Evolutionary conservation across 169 alveolate species (phyloP).

Genomic region (Cryptosporidium sp.): DNA sequence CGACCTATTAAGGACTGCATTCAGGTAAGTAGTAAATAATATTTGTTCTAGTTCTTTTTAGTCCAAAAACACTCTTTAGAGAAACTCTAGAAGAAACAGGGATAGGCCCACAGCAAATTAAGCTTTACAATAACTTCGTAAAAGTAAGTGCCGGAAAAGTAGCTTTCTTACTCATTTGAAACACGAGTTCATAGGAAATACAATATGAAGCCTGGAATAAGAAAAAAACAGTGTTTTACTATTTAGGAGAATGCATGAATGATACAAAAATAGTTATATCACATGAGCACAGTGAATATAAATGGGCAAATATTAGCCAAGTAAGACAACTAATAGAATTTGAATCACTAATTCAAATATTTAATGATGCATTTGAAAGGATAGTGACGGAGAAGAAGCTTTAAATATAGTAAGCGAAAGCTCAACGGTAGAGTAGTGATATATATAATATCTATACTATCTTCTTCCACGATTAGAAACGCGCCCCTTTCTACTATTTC

Average conservation of each 20-base stretch:
- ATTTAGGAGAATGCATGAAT: conserved; percentile 41
- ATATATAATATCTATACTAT: neutral
- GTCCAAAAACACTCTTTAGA: neutral
- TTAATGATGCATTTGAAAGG: conserved; percentile 38
- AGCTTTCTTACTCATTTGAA: neutral
- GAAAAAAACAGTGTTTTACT: conserved; percentile 45
- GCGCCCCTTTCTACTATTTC: conserved; percentile 63
- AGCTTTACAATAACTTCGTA: conserved; percentile 34
- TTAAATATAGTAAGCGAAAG: conserved; percentile 21
- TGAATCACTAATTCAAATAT: conserved; percentile 62
- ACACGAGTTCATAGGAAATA: conserved; percentile 31
- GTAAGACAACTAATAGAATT: conserved; percentile 53
- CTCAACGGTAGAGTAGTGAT: neutral
- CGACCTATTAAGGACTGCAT: conserved; percentile 49
- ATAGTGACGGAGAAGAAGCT: conserved; percentile 15
- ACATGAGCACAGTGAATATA: conserved; percentile 65
- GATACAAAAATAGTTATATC: conserved; percentile 25
- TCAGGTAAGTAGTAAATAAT: conserved; percentile 33
- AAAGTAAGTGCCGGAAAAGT: conserved; percentile 7
- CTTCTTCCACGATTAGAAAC: conserved; percentile 61
- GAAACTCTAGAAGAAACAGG: conserved; percentile 74
- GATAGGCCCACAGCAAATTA: conserved; percentile 17
- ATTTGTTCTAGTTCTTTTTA: neutral
- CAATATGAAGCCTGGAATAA: conserved; percentile 61
- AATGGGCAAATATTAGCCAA: conserved; percentile 54